These are phyloP conservation scores for Leccinellum luteum DNA, from an alignment of 768 basidiomycete species.

Conservation along the genomic window DNA sequence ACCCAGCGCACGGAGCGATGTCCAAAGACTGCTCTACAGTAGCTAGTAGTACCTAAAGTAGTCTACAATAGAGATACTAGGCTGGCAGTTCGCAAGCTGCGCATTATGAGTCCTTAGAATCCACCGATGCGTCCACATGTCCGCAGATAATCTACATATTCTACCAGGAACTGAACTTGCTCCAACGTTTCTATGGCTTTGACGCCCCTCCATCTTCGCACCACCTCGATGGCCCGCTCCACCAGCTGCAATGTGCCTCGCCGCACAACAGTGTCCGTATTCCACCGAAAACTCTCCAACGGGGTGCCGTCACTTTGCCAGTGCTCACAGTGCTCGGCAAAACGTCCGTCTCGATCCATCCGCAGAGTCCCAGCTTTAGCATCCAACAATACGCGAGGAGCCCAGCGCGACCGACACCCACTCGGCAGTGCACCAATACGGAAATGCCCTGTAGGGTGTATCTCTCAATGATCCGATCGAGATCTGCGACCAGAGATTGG, in stretches of 20 bases:
- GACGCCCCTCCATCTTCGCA: constrained; percentile 71
- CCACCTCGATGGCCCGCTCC: constrained; percentile 67
- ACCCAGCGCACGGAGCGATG: too few relatives aligned
- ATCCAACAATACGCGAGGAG: constrained; percentile 92
- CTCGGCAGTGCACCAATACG: constrained; percentile 87
- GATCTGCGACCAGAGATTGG: constrained; percentile 58
- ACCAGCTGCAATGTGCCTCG: constrained; percentile 62
- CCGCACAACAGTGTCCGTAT: constrained; percentile 28
- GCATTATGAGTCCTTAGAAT: not conserved
- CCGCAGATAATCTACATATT: constrained; percentile 66
- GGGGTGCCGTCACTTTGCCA: not conserved
- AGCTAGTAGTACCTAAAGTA: not conserved
- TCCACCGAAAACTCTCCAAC: constrained; percentile 12
- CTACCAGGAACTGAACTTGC: constrained; percentile 81
- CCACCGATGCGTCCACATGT: constrained; percentile 1
- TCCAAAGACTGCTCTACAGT: too few relatives aligned
- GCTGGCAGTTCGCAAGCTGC: too few relatives aligned
- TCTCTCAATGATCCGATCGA: constrained; percentile 59
- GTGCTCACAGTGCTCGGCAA: not conserved
- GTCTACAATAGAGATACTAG: not conserved
- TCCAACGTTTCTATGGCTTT: constrained; percentile 95
- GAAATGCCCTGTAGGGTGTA: constrained; percentile 74
- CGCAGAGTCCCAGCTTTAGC: constrained; percentile 87
- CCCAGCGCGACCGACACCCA: constrained; percentile 92
- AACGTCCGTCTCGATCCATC: constrained; percentile 46